Evolutionary conservation across 139 green algal genomes (phyloP), one percentile per base, ranked within the genome.

Genomic region (Penium margaritaceum): DNA sequence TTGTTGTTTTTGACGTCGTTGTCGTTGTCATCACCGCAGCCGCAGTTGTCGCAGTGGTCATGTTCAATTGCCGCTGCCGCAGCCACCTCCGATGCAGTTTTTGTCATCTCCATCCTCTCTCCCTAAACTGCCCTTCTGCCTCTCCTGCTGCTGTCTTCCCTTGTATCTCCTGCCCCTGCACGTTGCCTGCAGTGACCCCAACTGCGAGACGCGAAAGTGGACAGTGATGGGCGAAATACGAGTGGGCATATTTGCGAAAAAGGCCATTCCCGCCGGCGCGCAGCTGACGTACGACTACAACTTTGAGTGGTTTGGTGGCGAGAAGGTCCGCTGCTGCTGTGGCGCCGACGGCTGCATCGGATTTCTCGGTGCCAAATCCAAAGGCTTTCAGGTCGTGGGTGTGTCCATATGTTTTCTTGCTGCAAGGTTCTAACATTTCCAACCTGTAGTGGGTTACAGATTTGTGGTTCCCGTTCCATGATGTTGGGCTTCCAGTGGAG

Each of bases 131-230:
- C n/a, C n/a, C n/a, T 27, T 46, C 60, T 67, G 17, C 9, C 37
- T 1, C 36, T 37, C 63, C 24, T 60, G 1, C 41, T 9, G 19
- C 38, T 19, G 2, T 38, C 38, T 57, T 38, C 19, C 44, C 44
- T 55, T n/a, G 63, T 30, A 54, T 54, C 2, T n/a, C n/a, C n/a
- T 57, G 21, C n/a, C n/a, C n/a, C n/a, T n/a, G n/a, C n/a, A n/a
- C n/a, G n/a, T n/a, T n/a, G n/a, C n/a, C 39, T 2, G 27, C 58
- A 75, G 74, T 82, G 85, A 93, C 17, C 94, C 94, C 32, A 99
- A 98, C 87, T 98, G 93, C 72, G 93, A 96, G 84, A 97, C 93
- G 12, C 91, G 96, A 74, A 99, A 99, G 87, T 99, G 94, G 93
- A 77, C 93, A 64, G 92, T 96, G 63, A 27, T 72, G 21, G 94